These are phyloP conservation scores for Curvularia sp. DNA, from an alignment of 2,329 filamentous ascomycete species.

Conservation along the genomic window DNA sequence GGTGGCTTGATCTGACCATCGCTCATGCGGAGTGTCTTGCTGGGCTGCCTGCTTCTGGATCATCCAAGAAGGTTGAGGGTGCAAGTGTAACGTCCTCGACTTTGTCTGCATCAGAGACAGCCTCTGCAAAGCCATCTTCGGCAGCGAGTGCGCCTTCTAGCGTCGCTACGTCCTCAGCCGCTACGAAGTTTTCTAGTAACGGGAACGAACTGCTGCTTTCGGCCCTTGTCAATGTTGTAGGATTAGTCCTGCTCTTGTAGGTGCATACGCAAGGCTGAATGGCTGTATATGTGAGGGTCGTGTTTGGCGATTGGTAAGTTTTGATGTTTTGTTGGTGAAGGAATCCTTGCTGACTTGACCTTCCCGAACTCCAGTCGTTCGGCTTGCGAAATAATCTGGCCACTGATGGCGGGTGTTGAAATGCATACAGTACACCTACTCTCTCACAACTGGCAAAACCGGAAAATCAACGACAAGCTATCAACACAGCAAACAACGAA, in stretches of 20 bases:
- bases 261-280: not conserved
- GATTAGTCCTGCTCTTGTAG: not conserved
- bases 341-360: too few species aligned
- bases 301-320: too few species aligned
- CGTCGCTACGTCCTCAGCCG: not conserved
- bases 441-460: too few species aligned
- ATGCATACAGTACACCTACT: too few species aligned
- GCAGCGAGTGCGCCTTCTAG: not conserved
- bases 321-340: too few species aligned
- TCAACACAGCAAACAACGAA: too few species aligned
- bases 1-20: conserved; percentile 9
- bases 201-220: not conserved
- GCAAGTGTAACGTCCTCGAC: not conserved
- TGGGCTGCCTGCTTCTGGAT: not conserved
- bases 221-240: not conserved
- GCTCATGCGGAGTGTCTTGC: not conserved
- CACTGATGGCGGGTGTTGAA: too few species aligned
- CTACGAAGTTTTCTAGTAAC: not conserved
- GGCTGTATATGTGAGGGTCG: too few species aligned
- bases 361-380: too few species aligned
- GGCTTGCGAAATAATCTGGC: too few species aligned
- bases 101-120: not conserved
- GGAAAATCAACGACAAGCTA: too few species aligned
- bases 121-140: not conserved
- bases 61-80: not conserved